Percentiles rank a stretch among this genome's conserved stretches.
These are phyloP conservation scores for Exserohilum rostratum DNA, from an alignment of 2,329 filamentous ascomycete genomes.

Conservation along the genomic window DNA sequence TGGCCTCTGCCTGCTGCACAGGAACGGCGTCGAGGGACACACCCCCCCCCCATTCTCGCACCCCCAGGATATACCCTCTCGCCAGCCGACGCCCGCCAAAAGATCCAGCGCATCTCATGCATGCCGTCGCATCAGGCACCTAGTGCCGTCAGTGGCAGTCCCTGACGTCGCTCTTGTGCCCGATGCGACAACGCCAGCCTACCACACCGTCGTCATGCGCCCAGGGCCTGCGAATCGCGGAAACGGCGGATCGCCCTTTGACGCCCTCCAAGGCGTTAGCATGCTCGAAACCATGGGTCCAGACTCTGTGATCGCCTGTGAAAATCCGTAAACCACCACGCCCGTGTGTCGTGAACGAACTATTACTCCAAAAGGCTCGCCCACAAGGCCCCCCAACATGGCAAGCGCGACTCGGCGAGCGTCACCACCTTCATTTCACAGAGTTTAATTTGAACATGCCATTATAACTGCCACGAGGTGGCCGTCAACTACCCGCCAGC, in stretches of 20 bases:
- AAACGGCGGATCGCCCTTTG: slow-evolving; percentile 15
- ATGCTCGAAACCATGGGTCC: slow-evolving; percentile 1
- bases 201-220: slow-evolving; percentile 22
- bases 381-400: background rate
- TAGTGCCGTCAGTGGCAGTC: slow-evolving; percentile 31
- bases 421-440: slow-evolving; percentile 10
- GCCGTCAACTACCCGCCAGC: slow-evolving; percentile 15
- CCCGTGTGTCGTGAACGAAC: slow-evolving; percentile 12
- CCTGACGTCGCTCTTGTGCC: slow-evolving; percentile 21
- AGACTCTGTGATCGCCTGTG: slow-evolving; percentile 14
- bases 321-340: slow-evolving; percentile 7
- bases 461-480: slow-evolving; percentile 12
- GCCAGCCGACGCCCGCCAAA: slow-evolving; percentile 17
- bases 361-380: background rate
- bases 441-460: slow-evolving; percentile 22
- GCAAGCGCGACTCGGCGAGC: background rate
- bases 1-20: background rate
- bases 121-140: slow-evolving; percentile 24
- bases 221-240: slow-evolving; percentile 13
- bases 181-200: slow-evolving; percentile 19
- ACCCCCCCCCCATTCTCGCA: background rate
- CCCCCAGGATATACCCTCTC: slow-evolving; percentile 28
- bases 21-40: too few species aligned
- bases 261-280: slow-evolving; percentile 15
- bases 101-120: slow-evolving; percentile 29